Percentiles rank a stretch among this genome's conserved stretches.
Evolutionary conservation across 2,329 filamentous ascomycete genomes (phyloP).

Genomic region (Venturia asperata): DNA sequence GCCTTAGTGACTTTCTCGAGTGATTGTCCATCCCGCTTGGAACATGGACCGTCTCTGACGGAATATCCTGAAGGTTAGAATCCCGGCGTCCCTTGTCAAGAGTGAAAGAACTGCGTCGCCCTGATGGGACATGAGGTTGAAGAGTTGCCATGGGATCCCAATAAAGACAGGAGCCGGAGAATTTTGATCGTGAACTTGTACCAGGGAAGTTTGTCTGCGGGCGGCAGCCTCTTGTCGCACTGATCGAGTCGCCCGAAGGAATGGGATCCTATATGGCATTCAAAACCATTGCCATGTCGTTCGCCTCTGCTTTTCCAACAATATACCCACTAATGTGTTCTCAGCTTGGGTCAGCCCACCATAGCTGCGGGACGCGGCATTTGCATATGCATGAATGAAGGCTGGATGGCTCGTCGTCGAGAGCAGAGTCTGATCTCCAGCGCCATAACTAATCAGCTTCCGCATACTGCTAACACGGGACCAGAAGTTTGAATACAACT

Average conservation of each 20-base stretch:
- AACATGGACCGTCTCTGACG: background rate
- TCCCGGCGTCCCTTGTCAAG: background rate
- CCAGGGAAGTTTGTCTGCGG: background rate
- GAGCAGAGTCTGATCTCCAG: background rate
- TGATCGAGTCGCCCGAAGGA: background rate
- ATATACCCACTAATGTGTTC: background rate
- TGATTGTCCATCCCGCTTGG: background rate
- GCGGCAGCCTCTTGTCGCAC: background rate
- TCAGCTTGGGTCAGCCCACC: background rate
- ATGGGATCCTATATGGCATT: background rate
- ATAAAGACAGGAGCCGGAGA: background rate
- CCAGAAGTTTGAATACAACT: background rate
- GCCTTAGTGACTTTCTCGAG: background rate
- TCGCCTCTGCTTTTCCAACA: background rate
- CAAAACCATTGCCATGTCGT: background rate
- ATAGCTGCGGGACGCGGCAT: background rate
- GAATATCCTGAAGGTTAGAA: background rate
- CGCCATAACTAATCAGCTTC: background rate
- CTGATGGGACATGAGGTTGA: background rate
- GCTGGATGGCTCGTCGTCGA: background rate
- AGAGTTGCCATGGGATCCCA: conserved; percentile 1
- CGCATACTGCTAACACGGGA: background rate
- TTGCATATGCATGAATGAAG: background rate
- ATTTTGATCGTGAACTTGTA: background rate
- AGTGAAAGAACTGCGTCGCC: background rate